Base-by-base conservation (phyloP, 768 basidiomycete species). In the Lentinula raphanica region DNA sequence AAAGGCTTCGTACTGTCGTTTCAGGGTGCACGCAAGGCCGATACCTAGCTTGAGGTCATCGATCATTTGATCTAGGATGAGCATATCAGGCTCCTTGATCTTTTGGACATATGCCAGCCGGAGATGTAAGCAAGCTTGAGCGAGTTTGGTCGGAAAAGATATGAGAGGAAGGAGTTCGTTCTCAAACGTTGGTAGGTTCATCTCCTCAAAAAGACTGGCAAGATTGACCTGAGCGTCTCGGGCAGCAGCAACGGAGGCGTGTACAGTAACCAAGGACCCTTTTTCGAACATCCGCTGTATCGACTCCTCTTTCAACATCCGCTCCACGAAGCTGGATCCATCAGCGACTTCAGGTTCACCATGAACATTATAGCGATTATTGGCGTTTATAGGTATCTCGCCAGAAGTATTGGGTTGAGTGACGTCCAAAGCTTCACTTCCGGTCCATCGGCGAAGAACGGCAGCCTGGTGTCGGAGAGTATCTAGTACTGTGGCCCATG, bases 271-370 rank as follows among this genome's bases (percentile, higher is more conserved):
- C 64, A 94, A 79, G 63, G 90, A 92, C 13, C 90, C 88, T 64
- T 90, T 93, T 71, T 95, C 93, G 69, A 99, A 98, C 8, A 92
- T 94, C 60, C 88, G 82, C 71, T 95, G 91, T 66, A 98, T 87
- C n/a, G 88, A 88, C 66, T 98, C 96, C 71, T 98, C 96, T 69
- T 98, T 98, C 58, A 97, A 79, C 25, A 98, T 76, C 28, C 94
- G 85, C 69, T 98, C 97, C 32, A 98, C 88, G 69, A 98, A 99
- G 35, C 90, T 92, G 19, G 87, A 86, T 21, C 87, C 85, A 63
- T 88, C 88, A 4, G 84, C 69, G 45, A 77, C 74, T 59, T 85
- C 85, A 44, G 73, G 65, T 40, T 69, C 67, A 9, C 70, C 73
- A 54, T 70, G 71, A 55, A 60, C 60, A 42, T 61, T 66, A 59